These are phyloP conservation scores for Penicillium salamii DNA, from an alignment of 495 filamentous ascomycete species.

Conservation along the genomic window DNA sequence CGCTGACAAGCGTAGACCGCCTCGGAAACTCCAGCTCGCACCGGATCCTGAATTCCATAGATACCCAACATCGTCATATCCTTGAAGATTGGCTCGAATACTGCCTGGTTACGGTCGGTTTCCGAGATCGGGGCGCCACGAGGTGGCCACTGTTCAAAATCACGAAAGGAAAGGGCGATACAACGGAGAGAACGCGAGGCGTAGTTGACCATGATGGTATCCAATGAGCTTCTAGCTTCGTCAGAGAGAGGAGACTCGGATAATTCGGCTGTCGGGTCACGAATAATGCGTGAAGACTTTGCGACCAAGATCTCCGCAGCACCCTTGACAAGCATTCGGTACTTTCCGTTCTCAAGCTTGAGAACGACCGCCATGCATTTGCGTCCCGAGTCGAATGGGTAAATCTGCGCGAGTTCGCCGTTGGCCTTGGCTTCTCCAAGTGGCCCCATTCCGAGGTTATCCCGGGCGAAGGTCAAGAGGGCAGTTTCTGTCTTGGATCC, in stretches of 20 bases:
- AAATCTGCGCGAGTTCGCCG: conserved; percentile 65
- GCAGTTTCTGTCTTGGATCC: conserved; percentile 92
- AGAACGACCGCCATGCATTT: conserved; percentile 89
- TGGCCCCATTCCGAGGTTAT: conserved; percentile 72
- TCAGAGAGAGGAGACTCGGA: conserved; percentile 52
- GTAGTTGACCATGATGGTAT: conserved; percentile 68
- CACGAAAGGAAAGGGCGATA: conserved; percentile 81
- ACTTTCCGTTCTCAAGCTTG: conserved; percentile 61
- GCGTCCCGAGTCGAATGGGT: conserved; percentile 81
- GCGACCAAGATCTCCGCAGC: conserved; percentile 83
- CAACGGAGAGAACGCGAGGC: conserved; percentile 81
- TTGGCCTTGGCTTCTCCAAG: conserved; percentile 69
- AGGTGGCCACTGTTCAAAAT: conserved; percentile 89
- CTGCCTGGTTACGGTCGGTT: conserved; percentile 65
- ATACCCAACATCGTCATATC: conserved; percentile 76
- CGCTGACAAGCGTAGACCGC: conserved; percentile 71
- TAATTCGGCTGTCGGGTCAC: conserved; percentile 63
- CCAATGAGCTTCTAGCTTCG: conserved; percentile 58
- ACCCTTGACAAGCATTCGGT: conserved; percentile 78
- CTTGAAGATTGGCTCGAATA: conserved; percentile 76
- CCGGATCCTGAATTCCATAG: conserved; percentile 85
- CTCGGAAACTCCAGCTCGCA: conserved; percentile 72
- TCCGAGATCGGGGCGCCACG: conserved; percentile 61
- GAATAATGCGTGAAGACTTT: conserved; percentile 69
- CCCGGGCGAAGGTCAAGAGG: conserved; percentile 69